Conservation (phyloP, 192 early-diverging fungal species). For the Helicostylum pulchrum region DNA sequence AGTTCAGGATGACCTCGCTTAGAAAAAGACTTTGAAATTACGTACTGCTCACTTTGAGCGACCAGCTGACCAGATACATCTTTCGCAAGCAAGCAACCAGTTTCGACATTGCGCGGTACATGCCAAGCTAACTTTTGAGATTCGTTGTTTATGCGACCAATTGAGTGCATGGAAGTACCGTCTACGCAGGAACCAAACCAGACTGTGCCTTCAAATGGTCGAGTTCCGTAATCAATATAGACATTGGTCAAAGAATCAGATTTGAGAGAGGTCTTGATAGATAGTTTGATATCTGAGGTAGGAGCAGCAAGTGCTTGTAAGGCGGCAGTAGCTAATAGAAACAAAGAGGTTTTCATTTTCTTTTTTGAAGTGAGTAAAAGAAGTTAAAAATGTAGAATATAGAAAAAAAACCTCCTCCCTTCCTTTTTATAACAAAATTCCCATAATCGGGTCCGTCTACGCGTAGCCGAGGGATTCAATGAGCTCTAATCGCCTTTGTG, state of each 20-base stretch:
- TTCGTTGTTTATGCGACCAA: background rate
- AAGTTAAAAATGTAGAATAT: background rate
- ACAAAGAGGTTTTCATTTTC: slow-evolving; percentile 9
- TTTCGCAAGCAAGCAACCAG: slow-evolving; percentile 7
- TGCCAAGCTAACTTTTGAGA: slow-evolving; percentile 15
- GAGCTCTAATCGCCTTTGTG: no score
- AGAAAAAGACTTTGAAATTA: background rate
- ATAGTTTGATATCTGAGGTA: background rate
- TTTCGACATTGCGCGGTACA: slow-evolving; percentile 4
- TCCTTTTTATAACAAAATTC: no score
- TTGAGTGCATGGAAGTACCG: background rate
- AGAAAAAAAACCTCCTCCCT: no score
- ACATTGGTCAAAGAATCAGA: slow-evolving; percentile 1
- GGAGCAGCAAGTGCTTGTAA: slow-evolving; percentile 7
- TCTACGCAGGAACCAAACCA: no score
- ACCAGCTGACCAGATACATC: background rate
- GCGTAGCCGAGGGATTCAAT: no score
- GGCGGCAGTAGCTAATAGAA: slow-evolving; percentile 15
- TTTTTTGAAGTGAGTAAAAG: background rate
- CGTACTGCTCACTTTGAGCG: slow-evolving; percentile 14
- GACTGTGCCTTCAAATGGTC: no score
- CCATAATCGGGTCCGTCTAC: no score
- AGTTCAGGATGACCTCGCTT: slow-evolving; percentile 22
- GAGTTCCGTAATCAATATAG: slow-evolving; percentile 2
- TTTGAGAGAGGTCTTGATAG: background rate